Conservation (phyloP, 306 rosid genomes). For the Rubus parviflorus region DNA sequence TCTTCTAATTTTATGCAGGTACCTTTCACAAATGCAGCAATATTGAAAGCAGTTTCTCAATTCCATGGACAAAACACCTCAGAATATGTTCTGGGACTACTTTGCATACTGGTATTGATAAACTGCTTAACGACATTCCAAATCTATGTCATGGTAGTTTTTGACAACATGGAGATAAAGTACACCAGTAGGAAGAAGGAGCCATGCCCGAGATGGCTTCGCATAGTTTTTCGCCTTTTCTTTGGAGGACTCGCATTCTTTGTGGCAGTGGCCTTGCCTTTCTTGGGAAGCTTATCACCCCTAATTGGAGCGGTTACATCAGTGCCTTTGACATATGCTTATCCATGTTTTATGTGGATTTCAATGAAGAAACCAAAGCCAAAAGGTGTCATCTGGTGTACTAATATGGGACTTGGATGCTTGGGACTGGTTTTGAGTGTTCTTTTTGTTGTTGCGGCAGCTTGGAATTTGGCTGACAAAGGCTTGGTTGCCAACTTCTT, state of each 20-base stretch:
- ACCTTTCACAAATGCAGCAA: conserved; percentile 23
- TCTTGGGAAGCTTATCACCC: conserved; percentile 47
- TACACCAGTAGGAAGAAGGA: conserved; percentile 46
- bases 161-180: conserved; percentile 56
- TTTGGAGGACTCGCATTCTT: conserved; percentile 57
- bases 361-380: conserved; percentile 51
- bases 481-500: conserved; percentile 64
- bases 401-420: conserved; percentile 49
- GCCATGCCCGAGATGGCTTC: conserved; percentile 34
- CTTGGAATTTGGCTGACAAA: conserved; percentile 34
- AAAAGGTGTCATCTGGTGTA: conserved; percentile 34
- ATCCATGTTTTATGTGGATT: conserved; percentile 85
- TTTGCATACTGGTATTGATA: conserved; percentile 39
- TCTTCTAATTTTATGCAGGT: conserved; percentile 34
- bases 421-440: conserved; percentile 49
- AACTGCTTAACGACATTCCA: conserved; percentile 55
- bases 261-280: conserved; percentile 56
- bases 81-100: conserved; percentile 36
- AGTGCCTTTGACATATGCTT: conserved; percentile 58
- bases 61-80: conserved; percentile 38
- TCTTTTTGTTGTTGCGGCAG: conserved; percentile 47
- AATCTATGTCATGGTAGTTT: conserved; percentile 57
- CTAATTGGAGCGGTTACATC: conserved; percentile 52
- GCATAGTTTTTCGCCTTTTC: conserved; percentile 37
- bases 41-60: conserved; percentile 41